Conservation (phyloP, 169 alveolate species). For the Cryptosporidium felis region DNA sequence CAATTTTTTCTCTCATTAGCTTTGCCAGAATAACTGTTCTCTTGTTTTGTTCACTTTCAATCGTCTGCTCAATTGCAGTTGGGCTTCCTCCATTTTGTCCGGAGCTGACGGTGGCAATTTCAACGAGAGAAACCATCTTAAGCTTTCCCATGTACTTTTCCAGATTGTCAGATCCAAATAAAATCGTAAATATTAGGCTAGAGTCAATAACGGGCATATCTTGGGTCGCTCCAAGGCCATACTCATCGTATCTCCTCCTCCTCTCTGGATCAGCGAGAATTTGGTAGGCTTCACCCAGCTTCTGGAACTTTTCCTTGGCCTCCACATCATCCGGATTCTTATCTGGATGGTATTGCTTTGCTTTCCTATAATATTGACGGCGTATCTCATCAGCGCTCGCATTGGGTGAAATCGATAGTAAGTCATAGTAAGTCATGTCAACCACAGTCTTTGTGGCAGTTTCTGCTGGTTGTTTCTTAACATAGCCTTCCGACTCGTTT, state of each 20-base stretch:
- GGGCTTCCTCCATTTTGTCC: neutral
- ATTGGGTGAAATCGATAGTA: conserved; percentile 82
- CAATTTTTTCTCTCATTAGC: conserved; percentile 75
- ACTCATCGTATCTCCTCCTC: conserved; percentile 88
- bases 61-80: conserved; percentile 9
- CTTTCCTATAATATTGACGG: conserved; percentile 85
- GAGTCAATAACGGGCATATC: conserved; percentile 89
- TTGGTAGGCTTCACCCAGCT: conserved; percentile 83
- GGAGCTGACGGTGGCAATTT: conserved; percentile 72
- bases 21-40: conserved; percentile 86
- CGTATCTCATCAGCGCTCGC: conserved; percentile 80
- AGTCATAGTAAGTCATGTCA: conserved; percentile 84
- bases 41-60: conserved; percentile 75
- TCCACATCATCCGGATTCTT: conserved; percentile 89
- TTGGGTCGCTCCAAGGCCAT: conserved; percentile 90
- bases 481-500: neutral
- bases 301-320: conserved; percentile 87
- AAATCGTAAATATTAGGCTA: conserved; percentile 84
- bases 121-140: conserved; percentile 84
- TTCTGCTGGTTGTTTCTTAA: neutral
- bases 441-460: conserved; percentile 73
- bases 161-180: conserved; percentile 88
- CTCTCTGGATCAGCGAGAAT: conserved; percentile 93
- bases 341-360: conserved; percentile 93
- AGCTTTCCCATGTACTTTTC: conserved; percentile 88